phyloP scores from a whole-genome alignment of 352 stramenopile genomes.

The Pythium sp. region DNA sequence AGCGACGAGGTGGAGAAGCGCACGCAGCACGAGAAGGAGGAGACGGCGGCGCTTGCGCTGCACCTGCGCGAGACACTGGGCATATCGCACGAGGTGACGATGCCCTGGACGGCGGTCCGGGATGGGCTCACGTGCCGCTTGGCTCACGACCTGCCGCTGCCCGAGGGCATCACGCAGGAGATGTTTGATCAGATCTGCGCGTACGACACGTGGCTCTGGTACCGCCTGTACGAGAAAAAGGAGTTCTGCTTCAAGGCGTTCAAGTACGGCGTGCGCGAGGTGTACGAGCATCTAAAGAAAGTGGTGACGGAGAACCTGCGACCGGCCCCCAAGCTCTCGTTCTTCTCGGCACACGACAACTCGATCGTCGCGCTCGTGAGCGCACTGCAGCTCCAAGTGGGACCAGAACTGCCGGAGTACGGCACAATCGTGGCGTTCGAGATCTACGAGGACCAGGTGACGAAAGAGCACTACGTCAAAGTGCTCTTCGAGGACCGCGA shows the following conservation, averaged over 20 bases:
- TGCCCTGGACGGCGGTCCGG: conserved; percentile 76
- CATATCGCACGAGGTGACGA: conserved; percentile 36
- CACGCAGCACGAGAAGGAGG: conserved; percentile 25
- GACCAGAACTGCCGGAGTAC: conserved; percentile 55
- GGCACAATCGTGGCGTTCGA: conserved; percentile 71
- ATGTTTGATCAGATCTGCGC: conserved; percentile 55
- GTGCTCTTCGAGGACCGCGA: conserved; percentile 56
- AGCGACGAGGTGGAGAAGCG: conserved; percentile 43
- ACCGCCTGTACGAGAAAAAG: conserved; percentile 63
- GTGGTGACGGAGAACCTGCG: conserved; percentile 33
- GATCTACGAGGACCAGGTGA: conserved; percentile 50
- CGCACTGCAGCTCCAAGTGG: conserved; percentile 65
- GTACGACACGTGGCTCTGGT: conserved; percentile 83
- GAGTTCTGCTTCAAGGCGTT: conserved; percentile 64
- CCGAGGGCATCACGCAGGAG: conserved; percentile 59
- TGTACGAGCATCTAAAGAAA: conserved; percentile 51
- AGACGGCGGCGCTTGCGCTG: conserved; percentile 30
- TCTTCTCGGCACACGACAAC: conserved; percentile 86
- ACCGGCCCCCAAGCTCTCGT: conserved; percentile 47
- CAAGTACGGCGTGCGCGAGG: conserved; percentile 52
- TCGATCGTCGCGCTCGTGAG: conserved; percentile 77
- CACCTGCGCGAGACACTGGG: conserved; percentile 44
- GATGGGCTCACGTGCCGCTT: conserved; percentile 65
- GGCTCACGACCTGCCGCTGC: conserved; percentile 58
- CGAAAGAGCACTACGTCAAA: conserved; percentile 50